Evolutionary conservation across 179 eudicot genomes (phyloP).

Genomic region (Patellifolia procumbens): DNA sequence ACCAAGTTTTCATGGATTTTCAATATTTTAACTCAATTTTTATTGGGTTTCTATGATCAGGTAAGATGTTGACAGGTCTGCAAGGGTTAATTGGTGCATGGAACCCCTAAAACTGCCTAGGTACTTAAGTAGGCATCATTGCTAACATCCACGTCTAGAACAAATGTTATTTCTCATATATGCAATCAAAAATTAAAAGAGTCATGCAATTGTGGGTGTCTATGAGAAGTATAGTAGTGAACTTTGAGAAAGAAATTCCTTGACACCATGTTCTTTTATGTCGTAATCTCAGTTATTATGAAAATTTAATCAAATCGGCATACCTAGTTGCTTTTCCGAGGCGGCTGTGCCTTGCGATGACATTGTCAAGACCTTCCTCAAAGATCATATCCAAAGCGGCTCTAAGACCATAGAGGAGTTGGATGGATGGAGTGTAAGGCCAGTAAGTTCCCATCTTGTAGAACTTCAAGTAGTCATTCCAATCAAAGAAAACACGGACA

Average conservation of each 20-base stretch:
- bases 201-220: not conserved
- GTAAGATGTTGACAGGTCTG: no score
- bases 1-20: no score
- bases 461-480: slow-evolving; percentile 95
- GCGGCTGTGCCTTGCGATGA: slow-evolving; percentile 85
- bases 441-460: slow-evolving; percentile 89
- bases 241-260: not conserved
- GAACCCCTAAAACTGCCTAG: not conserved
- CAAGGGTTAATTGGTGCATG: no score
- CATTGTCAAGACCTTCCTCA: slow-evolving; percentile 97
- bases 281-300: not conserved
- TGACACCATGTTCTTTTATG: not conserved
- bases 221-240: not conserved
- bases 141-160: not conserved
- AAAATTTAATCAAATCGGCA: not conserved
- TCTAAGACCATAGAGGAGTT: slow-evolving; percentile 86
- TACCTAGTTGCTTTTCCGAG: slow-evolving; percentile 92
- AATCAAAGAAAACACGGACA: slow-evolving; percentile 89
- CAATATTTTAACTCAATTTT: no score
- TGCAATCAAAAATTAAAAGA: not conserved
- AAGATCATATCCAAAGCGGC: slow-evolving; percentile 91
- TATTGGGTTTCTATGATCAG: no score
- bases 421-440: slow-evolving; percentile 99
- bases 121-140: not conserved
- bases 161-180: not conserved